These are phyloP conservation scores for Lineolata rhizophorae DNA, from an alignment of 495 filamentous ascomycete species.

Conservation along the genomic window DNA sequence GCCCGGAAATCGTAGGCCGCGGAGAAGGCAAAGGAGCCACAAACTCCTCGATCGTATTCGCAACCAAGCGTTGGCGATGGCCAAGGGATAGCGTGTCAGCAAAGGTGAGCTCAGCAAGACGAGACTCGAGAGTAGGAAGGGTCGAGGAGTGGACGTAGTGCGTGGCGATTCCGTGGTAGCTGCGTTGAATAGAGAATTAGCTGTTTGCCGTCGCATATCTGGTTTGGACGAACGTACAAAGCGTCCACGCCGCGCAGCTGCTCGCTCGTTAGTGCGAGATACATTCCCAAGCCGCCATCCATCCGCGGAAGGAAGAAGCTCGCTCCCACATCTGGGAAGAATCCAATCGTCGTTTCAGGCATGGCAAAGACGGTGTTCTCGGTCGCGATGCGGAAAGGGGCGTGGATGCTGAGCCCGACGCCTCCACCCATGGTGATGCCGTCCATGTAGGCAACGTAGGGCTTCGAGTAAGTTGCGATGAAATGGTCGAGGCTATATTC, in stretches of 20 bases:
- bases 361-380: slow-evolving; percentile 91
- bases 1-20: slow-evolving; percentile 36
- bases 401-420: slow-evolving; percentile 82
- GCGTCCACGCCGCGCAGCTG: slow-evolving; percentile 59
- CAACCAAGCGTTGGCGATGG: slow-evolving; percentile 45
- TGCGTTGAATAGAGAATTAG: slow-evolving; percentile 2
- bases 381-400: slow-evolving; percentile 88
- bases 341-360: slow-evolving; percentile 94
- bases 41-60: slow-evolving; percentile 81
- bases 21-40: slow-evolving; percentile 48
- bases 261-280: slow-evolving; percentile 75
- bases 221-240: slow-evolving; percentile 25
- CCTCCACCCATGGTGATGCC: slow-evolving; percentile 97
- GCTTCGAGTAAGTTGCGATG: slow-evolving; percentile 86
- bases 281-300: slow-evolving; percentile 65
- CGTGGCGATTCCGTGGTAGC: slow-evolving; percentile 64
- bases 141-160: slow-evolving; percentile 85
- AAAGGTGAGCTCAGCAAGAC: slow-evolving; percentile 77
- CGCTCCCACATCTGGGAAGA: slow-evolving; percentile 93
- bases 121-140: slow-evolving; percentile 55
- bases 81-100: slow-evolving; percentile 39
- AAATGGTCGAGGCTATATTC: slow-evolving; percentile 91
- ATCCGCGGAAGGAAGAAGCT: slow-evolving; percentile 87
- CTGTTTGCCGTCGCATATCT: background rate
- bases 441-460: slow-evolving; percentile 90